A percentile compares a stretch with the other conserved stretches of the same genome.
These are phyloP conservation scores for Halophytophthora batemanensis DNA, from an alignment of 352 stramenopile genomes.

Conservation along the genomic window DNA sequence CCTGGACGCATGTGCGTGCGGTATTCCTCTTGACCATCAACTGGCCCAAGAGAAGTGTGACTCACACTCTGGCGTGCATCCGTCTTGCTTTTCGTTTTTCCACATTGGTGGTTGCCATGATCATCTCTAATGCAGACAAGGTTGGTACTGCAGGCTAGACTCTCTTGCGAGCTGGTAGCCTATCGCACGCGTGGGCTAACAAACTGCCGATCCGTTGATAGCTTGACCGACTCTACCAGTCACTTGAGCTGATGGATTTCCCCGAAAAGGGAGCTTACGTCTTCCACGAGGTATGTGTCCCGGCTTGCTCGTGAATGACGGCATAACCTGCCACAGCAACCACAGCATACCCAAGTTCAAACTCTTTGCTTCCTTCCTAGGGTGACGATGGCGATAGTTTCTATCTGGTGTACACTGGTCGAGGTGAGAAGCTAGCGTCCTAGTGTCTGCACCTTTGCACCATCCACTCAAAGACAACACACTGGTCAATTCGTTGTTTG, in stretches of 20 bases:
- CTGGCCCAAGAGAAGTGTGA: not conserved
- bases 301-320: not conserved
- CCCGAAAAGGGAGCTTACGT: conserved; percentile 46
- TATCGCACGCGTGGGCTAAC: not conserved
- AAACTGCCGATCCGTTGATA: conserved; percentile 9
- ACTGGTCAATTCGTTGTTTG: not conserved
- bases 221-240: conserved; percentile 77
- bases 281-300: conserved; percentile 48
- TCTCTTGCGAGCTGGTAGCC: not conserved
- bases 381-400: conserved; percentile 75
- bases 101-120: not conserved
- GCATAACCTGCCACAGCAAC: no score
- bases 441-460: no score
- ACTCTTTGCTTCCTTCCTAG: conserved; percentile 21
- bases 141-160: conserved; percentile 3
- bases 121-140: conserved; percentile 24
- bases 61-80: not conserved
- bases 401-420: conserved; percentile 72
- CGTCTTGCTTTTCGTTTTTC: not conserved
- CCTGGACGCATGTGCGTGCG: conserved; percentile 62
- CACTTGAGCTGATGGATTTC: conserved; percentile 48
- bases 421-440: conserved; percentile 33
- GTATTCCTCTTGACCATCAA: conserved; percentile 1
- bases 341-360: not conserved
- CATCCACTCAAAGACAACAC: no score